These are phyloP conservation scores for Pseudogymnoascus verrucosus DNA, from an alignment of 2,329 filamentous ascomycete genomes.

Conservation along the genomic window DNA sequence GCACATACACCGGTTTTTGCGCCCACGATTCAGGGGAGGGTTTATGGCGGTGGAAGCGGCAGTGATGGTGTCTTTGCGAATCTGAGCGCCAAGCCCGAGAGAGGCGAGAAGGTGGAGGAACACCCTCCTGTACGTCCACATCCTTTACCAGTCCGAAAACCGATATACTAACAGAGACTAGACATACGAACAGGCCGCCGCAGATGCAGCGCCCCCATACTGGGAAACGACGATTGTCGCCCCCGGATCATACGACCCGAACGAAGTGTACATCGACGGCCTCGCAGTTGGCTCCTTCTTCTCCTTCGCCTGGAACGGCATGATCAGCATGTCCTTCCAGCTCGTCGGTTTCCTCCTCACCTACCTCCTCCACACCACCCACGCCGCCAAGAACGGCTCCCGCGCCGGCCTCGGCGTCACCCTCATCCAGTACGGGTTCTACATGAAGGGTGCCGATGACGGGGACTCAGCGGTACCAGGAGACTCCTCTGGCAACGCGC, in stretches of 20 bases:
- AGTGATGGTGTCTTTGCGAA: conserved; percentile 97
- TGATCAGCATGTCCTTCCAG: conserved; percentile 97
- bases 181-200: conserved; percentile 97
- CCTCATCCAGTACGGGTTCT: conserved; percentile 93
- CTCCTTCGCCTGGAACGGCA: conserved; percentile 83
- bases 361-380: conserved; percentile 94
- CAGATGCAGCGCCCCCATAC: conserved; percentile 91
- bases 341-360: conserved; percentile 95
- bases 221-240: conserved; percentile 99
- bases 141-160: conserved; percentile 12
- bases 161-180: conserved; percentile 30
- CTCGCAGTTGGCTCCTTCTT: conserved; percentile 86
- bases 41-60: conserved; percentile 66
- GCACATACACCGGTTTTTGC: conserved; percentile 24
- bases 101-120: conserved; percentile 73
- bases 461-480: conserved; percentile 32
- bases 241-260: conserved; percentile 77
- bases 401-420: conserved; percentile 91
- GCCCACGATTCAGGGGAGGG: conserved; percentile 30
- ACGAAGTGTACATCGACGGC: conserved; percentile 95
- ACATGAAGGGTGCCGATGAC: conserved; percentile 64
- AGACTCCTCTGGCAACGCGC: conserved; percentile 56
- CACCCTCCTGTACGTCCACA: conserved; percentile 70
- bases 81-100: conserved; percentile 80
- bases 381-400: conserved; percentile 95